Evolutionary conservation across 2,329 filamentous ascomycete species (phyloP), one percentile per base, ranked within the genome.

Genomic region (Alternaria consortialis): DNA sequence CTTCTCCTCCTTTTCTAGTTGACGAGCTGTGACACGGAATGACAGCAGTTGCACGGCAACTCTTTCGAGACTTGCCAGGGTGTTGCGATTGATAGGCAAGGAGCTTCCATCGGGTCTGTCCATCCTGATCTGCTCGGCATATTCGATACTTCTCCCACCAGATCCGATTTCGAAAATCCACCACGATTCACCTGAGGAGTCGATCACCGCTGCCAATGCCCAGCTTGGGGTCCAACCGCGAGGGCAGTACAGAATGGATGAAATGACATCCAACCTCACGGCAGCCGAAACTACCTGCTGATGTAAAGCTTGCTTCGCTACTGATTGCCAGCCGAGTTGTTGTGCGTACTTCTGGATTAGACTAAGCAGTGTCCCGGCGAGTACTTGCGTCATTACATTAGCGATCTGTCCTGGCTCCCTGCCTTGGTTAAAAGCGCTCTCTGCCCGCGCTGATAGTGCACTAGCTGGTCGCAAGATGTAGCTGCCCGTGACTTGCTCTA

Each of bases 401-500:
- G 87, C 81, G 0, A 86, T 87, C 31, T 90, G 87, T 1, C 85
- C 81, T 1, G 87, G 84, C 56, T 88, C 85, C 61, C 81, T 84
- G 17, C 81, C 78, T 31, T 83, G 80, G 62, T 92, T 94, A 56
- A 96, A 82, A 34, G 85, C 86, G 32, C 80, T 81, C 72, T 97
- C 92, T 17, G 84, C 83, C 20, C 87, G 68, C 7, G 73, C 66
- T 5, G 80, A 76, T 5, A 75, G 63, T n/a, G 69, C 60, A 8
- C 72, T 80, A 12, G 75, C 70, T 36, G 93, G 91, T 58, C 87
- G 86, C 37, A 97, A 79, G 9, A 88, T 87, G 63, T 93, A 90
- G 11, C 84, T 80, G n/a, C 95, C 95, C 0, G 91, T 93, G 27
- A 91, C 87, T 0, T 91, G 88, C 67, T 97, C 92, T 47, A 97